Conservation (phyloP, 2,329 filamentous ascomycete species). For the Cytospora mali region DNA sequence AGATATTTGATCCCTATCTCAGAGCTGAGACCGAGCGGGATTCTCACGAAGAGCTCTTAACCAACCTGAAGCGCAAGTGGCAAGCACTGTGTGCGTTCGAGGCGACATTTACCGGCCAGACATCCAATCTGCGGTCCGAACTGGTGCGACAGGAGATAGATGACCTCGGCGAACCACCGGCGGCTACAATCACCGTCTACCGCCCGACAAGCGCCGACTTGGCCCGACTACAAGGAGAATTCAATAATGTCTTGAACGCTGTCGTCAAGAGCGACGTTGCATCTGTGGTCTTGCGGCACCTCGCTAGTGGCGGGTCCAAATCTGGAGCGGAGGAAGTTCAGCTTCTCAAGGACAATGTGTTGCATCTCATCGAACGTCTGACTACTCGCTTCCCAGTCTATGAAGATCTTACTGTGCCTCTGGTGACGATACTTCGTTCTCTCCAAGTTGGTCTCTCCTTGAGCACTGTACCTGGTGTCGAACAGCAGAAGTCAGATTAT, state of each 20-base stretch:
- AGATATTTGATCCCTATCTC: conserved; percentile 79
- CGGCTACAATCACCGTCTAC: conserved; percentile 66
- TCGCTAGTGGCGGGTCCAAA: conserved; percentile 34
- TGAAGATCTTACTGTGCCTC: conserved; percentile 79
- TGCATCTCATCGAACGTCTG: conserved; percentile 71
- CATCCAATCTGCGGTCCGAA: conserved; percentile 66
- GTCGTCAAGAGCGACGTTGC: conserved; percentile 54
- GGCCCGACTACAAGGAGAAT: conserved; percentile 76
- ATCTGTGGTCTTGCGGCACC: conserved; percentile 40
- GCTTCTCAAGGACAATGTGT: conserved; percentile 59
- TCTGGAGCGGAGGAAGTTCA: conserved; percentile 48
- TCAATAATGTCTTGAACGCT: conserved; percentile 73
- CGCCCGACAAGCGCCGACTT: conserved; percentile 71
- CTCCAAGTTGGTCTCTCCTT: conserved; percentile 76
- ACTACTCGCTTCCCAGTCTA: conserved; percentile 73
- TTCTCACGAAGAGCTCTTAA: conserved; percentile 57
- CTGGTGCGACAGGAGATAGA: conserved; percentile 64
- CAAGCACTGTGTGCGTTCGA: conserved; percentile 68
- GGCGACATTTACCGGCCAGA: conserved; percentile 65
- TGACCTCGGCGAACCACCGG: conserved; percentile 67
- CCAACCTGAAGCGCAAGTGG: conserved; percentile 59
- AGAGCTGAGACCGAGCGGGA: conserved; percentile 66
- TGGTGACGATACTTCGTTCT: conserved; percentile 78
- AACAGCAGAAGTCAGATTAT: conserved; percentile 16
- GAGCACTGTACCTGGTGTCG: conserved; percentile 32